These are phyloP conservation scores for Hanseniaspora meyeri DNA, from an alignment of 805 yeast genomes.

Conservation along the genomic window DNA sequence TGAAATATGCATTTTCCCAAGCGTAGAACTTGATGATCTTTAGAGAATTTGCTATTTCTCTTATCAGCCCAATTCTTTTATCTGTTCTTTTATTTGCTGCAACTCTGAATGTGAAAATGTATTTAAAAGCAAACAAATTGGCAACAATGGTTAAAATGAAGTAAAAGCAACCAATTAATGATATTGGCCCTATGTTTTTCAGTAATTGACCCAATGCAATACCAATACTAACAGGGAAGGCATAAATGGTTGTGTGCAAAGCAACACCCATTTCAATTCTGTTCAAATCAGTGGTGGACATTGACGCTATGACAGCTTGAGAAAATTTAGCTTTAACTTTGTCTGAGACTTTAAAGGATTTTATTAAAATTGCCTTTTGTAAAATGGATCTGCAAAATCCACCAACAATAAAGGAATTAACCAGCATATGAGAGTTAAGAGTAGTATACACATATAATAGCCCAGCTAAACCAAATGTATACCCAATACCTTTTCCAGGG, in stretches of 20 bases:
- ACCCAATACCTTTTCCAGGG: slow-evolving; percentile 48
- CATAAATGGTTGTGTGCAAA: slow-evolving; percentile 44
- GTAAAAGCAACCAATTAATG: slow-evolving; percentile 50
- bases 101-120: slow-evolving; percentile 36
- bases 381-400: slow-evolving; percentile 54
- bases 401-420: slow-evolving; percentile 45
- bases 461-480: slow-evolving; percentile 41
- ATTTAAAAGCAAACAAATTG: slow-evolving; percentile 34
- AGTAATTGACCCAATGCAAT: slow-evolving; percentile 48
- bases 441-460: slow-evolving; percentile 33
- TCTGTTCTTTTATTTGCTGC: slow-evolving; percentile 48
- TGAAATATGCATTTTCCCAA: slow-evolving; percentile 70
- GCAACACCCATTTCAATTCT: slow-evolving; percentile 59
- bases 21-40: slow-evolving; percentile 66
- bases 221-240: slow-evolving; percentile 42
- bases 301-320: slow-evolving; percentile 52
- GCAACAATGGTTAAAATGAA: slow-evolving; percentile 32
- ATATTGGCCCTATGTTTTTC: slow-evolving; percentile 53
- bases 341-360: slow-evolving; percentile 47
- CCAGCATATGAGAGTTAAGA: slow-evolving; percentile 40
- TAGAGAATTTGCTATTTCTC: slow-evolving; percentile 47
- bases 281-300: slow-evolving; percentile 66
- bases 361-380: slow-evolving; percentile 52
- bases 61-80: slow-evolving; percentile 42
- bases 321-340: slow-evolving; percentile 43